Evolutionary conservation across 2,329 filamentous ascomycete genomes (phyloP).

Genomic region (Hawksworthiomyces lignivorus): DNA sequence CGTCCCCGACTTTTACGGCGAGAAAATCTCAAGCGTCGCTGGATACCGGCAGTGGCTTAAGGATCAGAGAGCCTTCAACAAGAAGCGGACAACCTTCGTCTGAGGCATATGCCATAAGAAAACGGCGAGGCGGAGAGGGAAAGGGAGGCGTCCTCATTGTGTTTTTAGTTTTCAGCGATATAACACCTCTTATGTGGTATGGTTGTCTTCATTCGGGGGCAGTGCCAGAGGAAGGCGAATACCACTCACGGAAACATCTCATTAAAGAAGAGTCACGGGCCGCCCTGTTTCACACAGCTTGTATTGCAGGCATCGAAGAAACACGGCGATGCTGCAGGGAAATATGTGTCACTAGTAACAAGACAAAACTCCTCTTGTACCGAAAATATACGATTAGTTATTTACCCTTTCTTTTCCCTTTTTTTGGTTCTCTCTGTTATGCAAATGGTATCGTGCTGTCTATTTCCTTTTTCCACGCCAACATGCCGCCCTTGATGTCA

Average conservation of each 20-base stretch:
- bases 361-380: slow-evolving; percentile 2
- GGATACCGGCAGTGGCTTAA: slow-evolving; percentile 95
- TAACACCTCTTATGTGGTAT: neutral
- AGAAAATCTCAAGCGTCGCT: slow-evolving; percentile 88
- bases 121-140: too few relatives aligned
- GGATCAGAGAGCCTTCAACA: slow-evolving; percentile 94
- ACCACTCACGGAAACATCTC: too few relatives aligned
- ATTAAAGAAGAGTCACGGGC: too few relatives aligned
- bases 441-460: slow-evolving; percentile 51
- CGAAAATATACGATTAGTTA: neutral
- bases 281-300: too few relatives aligned
- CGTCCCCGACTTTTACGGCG: slow-evolving; percentile 94
- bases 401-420: neutral
- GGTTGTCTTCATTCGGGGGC: too few relatives aligned
- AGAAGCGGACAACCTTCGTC: slow-evolving; percentile 66
- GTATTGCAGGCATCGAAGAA: too few relatives aligned
- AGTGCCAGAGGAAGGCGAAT: too few relatives aligned
- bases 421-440: slow-evolving; percentile 20
- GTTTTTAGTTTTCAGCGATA: neutral
- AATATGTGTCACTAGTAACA: too few relatives aligned
- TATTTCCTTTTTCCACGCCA: slow-evolving; percentile 63
- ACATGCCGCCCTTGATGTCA: slow-evolving; percentile 65
- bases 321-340: too few relatives aligned
- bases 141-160: neutral
- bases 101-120: too few relatives aligned